Percentiles rank a stretch among this genome's conserved stretches.
These are phyloP conservation scores for Mortierella hygrophila DNA, from an alignment of 192 early-diverging fungal genomes.

Conservation along the genomic window DNA sequence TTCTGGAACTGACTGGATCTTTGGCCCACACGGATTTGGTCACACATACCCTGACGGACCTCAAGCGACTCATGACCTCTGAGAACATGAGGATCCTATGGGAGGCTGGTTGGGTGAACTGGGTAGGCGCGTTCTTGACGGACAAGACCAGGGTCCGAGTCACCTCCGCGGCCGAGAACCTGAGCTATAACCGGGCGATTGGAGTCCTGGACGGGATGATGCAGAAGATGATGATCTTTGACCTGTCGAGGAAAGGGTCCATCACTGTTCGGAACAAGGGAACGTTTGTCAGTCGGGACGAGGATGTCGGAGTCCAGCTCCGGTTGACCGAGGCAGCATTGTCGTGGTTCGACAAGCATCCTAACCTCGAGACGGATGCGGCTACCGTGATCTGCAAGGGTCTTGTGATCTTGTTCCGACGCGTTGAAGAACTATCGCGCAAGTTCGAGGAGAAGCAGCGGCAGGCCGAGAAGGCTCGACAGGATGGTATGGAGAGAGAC, in stretches of 20 bases:
- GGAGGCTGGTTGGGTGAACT: slow-evolving; percentile 57
- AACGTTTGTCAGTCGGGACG: slow-evolving; percentile 29
- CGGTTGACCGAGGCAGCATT: slow-evolving; percentile 54
- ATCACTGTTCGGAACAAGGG: slow-evolving; percentile 48
- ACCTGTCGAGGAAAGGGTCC: slow-evolving; percentile 51
- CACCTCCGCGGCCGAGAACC: slow-evolving; percentile 43
- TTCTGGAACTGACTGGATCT: slow-evolving; percentile 51
- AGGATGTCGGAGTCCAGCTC: slow-evolving; percentile 50
- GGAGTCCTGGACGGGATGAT: slow-evolving; percentile 55
- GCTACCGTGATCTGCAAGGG: slow-evolving; percentile 52
- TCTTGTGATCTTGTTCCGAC: slow-evolving; percentile 43
- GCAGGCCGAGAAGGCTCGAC: slow-evolving; percentile 26
- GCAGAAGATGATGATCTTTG: slow-evolving; percentile 62
- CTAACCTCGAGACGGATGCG: slow-evolving; percentile 55
- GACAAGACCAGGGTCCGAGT: slow-evolving; percentile 45
- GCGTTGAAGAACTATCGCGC: slow-evolving; percentile 46
- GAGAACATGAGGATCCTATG: slow-evolving; percentile 58
- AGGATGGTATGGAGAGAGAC: slow-evolving; percentile 15
- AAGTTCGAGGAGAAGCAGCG: slow-evolving; percentile 51
- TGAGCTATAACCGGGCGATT: slow-evolving; percentile 51
- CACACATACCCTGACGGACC: slow-evolving; percentile 52
- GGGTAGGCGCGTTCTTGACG: slow-evolving; percentile 47
- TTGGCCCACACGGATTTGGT: slow-evolving; percentile 53
- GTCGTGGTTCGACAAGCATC: slow-evolving; percentile 58
- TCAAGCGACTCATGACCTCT: slow-evolving; percentile 56